Evolutionary conservation across 2,329 filamentous ascomycete species (phyloP).

Genomic region (Penicillium decumbens): DNA sequence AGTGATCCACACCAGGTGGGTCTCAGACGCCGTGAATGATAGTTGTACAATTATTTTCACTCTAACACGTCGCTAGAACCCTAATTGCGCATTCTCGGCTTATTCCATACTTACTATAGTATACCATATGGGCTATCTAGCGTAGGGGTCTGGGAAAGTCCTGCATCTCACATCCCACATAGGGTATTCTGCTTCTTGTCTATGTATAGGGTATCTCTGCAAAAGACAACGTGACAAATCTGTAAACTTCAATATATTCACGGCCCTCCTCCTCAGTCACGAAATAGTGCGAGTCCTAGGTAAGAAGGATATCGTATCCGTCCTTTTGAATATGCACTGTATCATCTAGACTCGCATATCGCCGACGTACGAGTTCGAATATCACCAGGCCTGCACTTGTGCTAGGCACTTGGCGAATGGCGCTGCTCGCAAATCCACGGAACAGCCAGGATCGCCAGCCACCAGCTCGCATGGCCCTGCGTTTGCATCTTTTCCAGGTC

Average conservation of each 20-base stretch:
- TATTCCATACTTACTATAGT: too few species aligned
- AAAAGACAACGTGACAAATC: neutral
- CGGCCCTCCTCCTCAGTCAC: neutral
- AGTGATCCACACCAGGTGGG: slow-evolving; percentile 3
- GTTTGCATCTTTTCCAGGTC: slow-evolving; percentile 53
- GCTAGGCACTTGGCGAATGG: slow-evolving; percentile 58
- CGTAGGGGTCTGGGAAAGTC: neutral
- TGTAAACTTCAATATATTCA: neutral
- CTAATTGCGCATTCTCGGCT: too few species aligned
- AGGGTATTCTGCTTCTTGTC: neutral
- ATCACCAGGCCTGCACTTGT: slow-evolving; percentile 62
- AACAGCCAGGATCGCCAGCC: slow-evolving; percentile 57
- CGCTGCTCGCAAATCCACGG: slow-evolving; percentile 52
- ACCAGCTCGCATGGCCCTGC: slow-evolving; percentile 48
- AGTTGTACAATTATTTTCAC: neutral
- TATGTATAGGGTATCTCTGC: slow-evolving; percentile 1
- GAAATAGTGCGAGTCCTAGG: slow-evolving; percentile 26
- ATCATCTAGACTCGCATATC: slow-evolving; percentile 54
- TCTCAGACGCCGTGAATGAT: too few species aligned
- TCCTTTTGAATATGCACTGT: slow-evolving; percentile 54
- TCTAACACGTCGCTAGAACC: too few species aligned
- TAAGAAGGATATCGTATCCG: slow-evolving; percentile 58
- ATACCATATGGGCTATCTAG: neutral
- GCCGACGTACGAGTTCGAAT: slow-evolving; percentile 59
- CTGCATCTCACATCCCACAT: neutral